These are phyloP conservation scores for Voacanga thouarsii DNA, from an alignment of 257 asterid species.

Conservation along the genomic window DNA sequence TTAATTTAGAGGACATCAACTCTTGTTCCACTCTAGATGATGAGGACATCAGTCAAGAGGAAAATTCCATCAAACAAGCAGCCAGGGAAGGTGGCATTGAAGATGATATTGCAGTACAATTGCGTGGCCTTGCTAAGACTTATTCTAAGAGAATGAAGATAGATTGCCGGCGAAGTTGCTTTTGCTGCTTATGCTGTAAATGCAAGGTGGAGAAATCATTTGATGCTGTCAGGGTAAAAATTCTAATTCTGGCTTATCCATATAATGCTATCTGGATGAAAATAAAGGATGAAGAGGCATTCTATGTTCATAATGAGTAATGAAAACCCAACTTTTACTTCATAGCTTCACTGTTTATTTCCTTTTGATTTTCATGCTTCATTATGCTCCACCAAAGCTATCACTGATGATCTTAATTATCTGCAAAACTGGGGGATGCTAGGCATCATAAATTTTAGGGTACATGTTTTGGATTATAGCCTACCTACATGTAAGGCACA, in stretches of 20 bases:
- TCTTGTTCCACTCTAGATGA: constrained; percentile 18
- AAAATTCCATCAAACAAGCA: constrained; percentile 25
- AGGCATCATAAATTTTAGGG: neutral
- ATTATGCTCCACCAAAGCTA: neutral
- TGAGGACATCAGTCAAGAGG: constrained; percentile 38
- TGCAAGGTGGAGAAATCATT: constrained; percentile 30
- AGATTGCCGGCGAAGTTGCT: constrained; percentile 21
- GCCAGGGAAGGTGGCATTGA: constrained; percentile 19
- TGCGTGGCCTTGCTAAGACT: constrained; percentile 32
- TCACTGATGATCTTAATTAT: neutral
- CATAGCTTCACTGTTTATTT: neutral
- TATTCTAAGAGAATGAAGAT: constrained; percentile 21
- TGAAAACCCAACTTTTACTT: neutral
- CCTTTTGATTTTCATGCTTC: neutral
- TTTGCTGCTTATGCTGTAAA: constrained; percentile 22
- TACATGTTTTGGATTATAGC: neutral
- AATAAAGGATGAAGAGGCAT: neutral
- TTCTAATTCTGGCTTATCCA: neutral
- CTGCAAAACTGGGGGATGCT: neutral
- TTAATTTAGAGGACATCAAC: constrained; percentile 9
- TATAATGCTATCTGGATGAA: neutral
- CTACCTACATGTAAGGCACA: neutral
- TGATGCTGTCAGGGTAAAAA: constrained; percentile 30
- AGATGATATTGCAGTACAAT: constrained; percentile 35
- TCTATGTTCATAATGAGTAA: neutral